Base-by-base conservation (phyloP, 2,329 filamentous ascomycete species). In the Fusarium armeniacum region DNA sequence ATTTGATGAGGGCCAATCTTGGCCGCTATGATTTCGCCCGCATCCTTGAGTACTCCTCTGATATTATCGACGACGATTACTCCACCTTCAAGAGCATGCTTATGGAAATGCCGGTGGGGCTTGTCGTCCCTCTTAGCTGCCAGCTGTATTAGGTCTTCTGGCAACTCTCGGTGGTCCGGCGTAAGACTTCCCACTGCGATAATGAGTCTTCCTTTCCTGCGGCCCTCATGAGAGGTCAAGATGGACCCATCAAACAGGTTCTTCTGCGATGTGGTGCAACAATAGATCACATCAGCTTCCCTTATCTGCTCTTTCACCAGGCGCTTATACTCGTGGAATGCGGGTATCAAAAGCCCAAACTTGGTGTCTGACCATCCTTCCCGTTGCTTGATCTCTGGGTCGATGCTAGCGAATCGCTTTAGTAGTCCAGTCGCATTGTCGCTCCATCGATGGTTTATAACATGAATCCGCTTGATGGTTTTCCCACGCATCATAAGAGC, bases 21-120 rank as follows among this genome's bases (percentile, higher is more conserved):
- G 0, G 93, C 93, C 70, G 93, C 88, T 12, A 97, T 91, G 49
- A 98, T 84, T 81, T 98, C 95, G 0, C 95, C 95, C 0, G 94
- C 92, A 76, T 97, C 93, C 72, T 90, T 90, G 44, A 97, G 78
- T 46, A 91, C 94, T 0, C 92, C 92, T 30, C 93, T 90, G 0
- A 97, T 83, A 12, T 91, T 94, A 75, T 93, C 91, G 7, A 93
- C 91, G 7, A 93, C 85, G 28, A 93, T 84, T 16, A 87, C 89
- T 0, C 88, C 89, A 0, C 89, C 89, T 70, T 91, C 90, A 4
- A 83, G 77, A 0, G 87, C 88, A 66, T 90, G 87, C 73, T 85
- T 91, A 76, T 93, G 91, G 63, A 89, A 89, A 76, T 93, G 90
- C 16, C 85, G 80, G 53, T 84, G 81, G 18, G 80, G 76, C 22